phyloP scores from a whole-genome alignment of 495 filamentous ascomycete species.

The Echria macrotheca region DNA sequence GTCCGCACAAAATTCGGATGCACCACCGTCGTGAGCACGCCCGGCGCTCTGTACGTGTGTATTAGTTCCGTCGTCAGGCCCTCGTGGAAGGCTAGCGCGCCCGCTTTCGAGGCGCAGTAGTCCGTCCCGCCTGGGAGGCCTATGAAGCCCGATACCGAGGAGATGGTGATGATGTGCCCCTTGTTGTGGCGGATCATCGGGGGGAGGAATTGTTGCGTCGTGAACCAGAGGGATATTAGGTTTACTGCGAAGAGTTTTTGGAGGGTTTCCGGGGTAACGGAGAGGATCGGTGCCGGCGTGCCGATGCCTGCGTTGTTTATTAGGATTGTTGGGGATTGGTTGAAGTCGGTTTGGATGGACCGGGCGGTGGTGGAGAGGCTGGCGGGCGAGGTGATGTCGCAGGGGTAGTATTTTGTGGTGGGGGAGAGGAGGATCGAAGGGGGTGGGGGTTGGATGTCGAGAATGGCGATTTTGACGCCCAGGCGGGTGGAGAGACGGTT shows the following conservation, averaged over 20 bases:
- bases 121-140: conserved; percentile 57
- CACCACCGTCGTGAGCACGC: conserved; percentile 56
- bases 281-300: conserved; percentile 52
- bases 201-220: conserved; percentile 59
- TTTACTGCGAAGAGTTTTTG: conserved; percentile 63
- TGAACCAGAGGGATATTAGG: conserved; percentile 57
- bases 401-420: conserved; percentile 51
- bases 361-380: conserved; percentile 40
- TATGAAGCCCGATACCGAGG: conserved; percentile 51
- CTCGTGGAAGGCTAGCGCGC: conserved; percentile 61
- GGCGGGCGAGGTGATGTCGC: conserved; percentile 51
- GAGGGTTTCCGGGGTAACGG: conserved; percentile 45
- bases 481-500: conserved; percentile 46
- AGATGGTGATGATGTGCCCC: conserved; percentile 65
- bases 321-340: conserved; percentile 54
- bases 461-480: conserved; percentile 54
- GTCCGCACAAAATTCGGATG: conserved; percentile 58
- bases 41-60: conserved; percentile 52
- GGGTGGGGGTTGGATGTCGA: conserved; percentile 56
- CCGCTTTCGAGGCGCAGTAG: conserved; percentile 61
- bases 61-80: conserved; percentile 55
- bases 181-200: conserved; percentile 56
- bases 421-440: conserved; percentile 32
- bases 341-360: conserved; percentile 47
- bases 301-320: conserved; percentile 68